A percentile compares a stretch with the other conserved stretches of the same genome.
Conservation (phyloP, 2,329 filamentous ascomycete species). For the Phoma sp. region DNA sequence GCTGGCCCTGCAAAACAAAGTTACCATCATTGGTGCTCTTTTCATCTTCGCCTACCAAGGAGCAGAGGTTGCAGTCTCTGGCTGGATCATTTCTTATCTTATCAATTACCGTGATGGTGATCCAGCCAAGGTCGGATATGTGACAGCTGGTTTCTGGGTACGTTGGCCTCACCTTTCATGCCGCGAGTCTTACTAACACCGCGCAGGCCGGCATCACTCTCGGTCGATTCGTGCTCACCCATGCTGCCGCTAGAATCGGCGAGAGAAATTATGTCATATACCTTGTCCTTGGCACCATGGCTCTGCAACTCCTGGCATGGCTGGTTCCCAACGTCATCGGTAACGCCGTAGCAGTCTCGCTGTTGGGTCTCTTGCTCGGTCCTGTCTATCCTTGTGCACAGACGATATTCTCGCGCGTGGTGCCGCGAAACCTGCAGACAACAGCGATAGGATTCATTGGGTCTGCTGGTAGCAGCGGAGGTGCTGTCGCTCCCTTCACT, state of each 20-base stretch:
- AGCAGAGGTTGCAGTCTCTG: conserved; percentile 80
- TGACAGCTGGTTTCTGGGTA: conserved; percentile 71
- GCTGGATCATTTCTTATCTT: conserved; percentile 87
- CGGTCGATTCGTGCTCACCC: conserved; percentile 74
- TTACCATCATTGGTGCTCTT: conserved; percentile 74
- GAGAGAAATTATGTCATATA: conserved; percentile 72
- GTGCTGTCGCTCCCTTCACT: conserved; percentile 69
- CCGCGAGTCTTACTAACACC: not conserved
- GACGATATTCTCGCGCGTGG: conserved; percentile 65
- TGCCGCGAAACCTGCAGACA: conserved; percentile 66
- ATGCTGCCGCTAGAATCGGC: conserved; percentile 69
- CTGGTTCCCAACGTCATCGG: conserved; percentile 71
- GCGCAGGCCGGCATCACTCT: conserved; percentile 74
- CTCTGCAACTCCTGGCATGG: conserved; percentile 81
- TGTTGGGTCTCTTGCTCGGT: conserved; percentile 77
- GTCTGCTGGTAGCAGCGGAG: conserved; percentile 72
- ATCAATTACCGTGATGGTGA: conserved; percentile 74
- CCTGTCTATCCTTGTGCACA: conserved; percentile 79
- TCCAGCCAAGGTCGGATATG: conserved; percentile 76
- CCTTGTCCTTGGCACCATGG: conserved; percentile 65
- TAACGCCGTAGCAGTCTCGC: conserved; percentile 55
- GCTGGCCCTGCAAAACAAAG: conserved; percentile 57
- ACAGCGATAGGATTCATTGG: conserved; percentile 71
- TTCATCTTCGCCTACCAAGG: conserved; percentile 90
- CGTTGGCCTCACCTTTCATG: not conserved